phyloP scores from a whole-genome alignment of 176 grass and related monocot species.

The Lolium perenne region DNA sequence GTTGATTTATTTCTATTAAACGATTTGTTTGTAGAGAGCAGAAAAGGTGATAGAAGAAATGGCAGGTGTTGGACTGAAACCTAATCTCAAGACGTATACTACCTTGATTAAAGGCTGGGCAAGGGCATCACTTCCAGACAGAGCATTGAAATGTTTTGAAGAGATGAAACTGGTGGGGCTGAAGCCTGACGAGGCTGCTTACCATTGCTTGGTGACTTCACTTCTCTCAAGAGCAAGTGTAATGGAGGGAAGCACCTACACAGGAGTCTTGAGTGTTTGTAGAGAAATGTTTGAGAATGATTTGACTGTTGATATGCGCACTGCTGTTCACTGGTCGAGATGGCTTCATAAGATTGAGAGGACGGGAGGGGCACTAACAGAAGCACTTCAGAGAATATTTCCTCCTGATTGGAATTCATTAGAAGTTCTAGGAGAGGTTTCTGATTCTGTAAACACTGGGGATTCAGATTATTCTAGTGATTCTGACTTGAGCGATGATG shows the following conservation, averaged over 20 bases:
- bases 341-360: conserved; percentile 84
- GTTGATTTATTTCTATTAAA: conserved; percentile 20
- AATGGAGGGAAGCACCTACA: conserved; percentile 68
- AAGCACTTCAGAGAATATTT: conserved; percentile 90
- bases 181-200: conserved; percentile 76
- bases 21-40: conserved; percentile 67
- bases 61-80: conserved; percentile 70
- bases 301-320: conserved; percentile 79
- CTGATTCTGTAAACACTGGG: conserved; percentile 34
- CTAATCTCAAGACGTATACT: conserved; percentile 98
- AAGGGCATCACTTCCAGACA: conserved; percentile 78
- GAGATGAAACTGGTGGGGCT: conserved; percentile 77
- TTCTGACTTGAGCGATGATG: conserved; percentile 56
- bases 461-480: conserved; percentile 56
- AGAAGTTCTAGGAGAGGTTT: conserved; percentile 48
- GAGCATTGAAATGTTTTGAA: conserved; percentile 80
- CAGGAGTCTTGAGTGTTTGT: conserved; percentile 81
- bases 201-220: conserved; percentile 93
- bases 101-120: conserved; percentile 97
- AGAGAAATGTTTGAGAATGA: conserved; percentile 90
- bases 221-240: conserved; percentile 81
- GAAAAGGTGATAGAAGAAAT: conserved; percentile 84
- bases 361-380: conserved; percentile 84
- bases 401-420: conserved; percentile 92
- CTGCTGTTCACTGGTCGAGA: conserved; percentile 94